Conservation (phyloP, 2,329 filamentous ascomycete species). For the Calonectria henricotiae region DNA sequence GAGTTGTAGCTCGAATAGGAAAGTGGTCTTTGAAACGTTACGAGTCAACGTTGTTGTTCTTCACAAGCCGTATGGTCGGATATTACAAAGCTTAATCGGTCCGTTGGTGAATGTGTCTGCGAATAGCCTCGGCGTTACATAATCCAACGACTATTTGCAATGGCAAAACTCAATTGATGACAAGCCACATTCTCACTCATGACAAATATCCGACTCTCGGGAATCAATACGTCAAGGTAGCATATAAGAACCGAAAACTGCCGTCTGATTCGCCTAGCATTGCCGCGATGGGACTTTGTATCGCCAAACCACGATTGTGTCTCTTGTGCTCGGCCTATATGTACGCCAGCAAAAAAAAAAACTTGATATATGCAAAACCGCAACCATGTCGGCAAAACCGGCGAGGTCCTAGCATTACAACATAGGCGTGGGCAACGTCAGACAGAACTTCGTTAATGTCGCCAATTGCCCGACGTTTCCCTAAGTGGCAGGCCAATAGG, state of each 20-base stretch:
- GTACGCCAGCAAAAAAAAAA: not conserved
- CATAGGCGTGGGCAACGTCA: conserved; percentile 11
- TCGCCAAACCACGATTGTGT: conserved; percentile 10
- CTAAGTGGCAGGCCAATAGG: conserved; percentile 11
- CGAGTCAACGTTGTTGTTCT: conserved; percentile 4
- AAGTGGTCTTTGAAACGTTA: conserved; percentile 14
- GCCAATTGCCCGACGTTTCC: conserved; percentile 20
- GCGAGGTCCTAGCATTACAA: conserved; percentile 18
- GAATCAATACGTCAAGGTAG: not conserved
- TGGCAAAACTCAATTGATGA: conserved; percentile 3
- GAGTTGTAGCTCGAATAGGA: not conserved
- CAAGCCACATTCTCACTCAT: conserved; percentile 12
- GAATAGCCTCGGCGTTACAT: conserved; percentile 6
- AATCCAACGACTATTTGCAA: not conserved
- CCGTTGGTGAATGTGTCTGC: not conserved
- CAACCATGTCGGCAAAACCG: conserved; percentile 14
- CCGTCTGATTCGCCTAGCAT: conserved; percentile 4
- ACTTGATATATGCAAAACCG: conserved; percentile 16
- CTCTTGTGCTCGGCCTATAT: not conserved
- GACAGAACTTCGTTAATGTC: conserved; percentile 17
- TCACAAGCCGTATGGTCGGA: not conserved
- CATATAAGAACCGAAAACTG: conserved; percentile 3
- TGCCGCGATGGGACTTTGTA: conserved; percentile 25
- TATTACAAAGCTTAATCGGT: conserved; percentile 8
- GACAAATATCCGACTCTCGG: not conserved